A percentile compares a stretch with the other conserved stretches of the same genome.
These are phyloP conservation scores for Alternaria ethzedia DNA, from an alignment of 2,329 filamentous ascomycete genomes.

Conservation along the genomic window DNA sequence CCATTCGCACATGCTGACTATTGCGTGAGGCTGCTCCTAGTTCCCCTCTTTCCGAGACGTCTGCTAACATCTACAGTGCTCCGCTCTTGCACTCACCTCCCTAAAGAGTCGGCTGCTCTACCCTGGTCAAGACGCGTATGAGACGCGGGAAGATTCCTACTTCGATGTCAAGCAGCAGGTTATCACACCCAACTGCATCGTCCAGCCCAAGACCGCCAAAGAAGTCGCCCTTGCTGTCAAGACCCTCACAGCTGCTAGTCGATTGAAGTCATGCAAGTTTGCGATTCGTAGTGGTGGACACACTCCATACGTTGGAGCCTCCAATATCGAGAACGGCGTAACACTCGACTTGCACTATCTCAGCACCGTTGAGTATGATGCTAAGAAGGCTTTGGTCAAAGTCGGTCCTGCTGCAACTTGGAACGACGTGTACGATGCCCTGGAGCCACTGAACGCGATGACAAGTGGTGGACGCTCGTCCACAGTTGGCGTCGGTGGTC, in stretches of 20 bases:
- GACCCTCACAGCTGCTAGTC: constrained; percentile 10
- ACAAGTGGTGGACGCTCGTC: constrained; percentile 33
- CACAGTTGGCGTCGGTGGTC: constrained; percentile 34
- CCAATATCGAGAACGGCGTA: constrained; percentile 37
- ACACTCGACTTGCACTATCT: constrained; percentile 35
- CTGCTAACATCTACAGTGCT: constrained; percentile 9
- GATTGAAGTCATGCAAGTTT: constrained; percentile 20
- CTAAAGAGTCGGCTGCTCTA: constrained; percentile 17
- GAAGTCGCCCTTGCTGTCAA: constrained; percentile 29
- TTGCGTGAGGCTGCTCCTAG: constrained; percentile 5
- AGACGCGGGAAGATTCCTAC: constrained; percentile 22
- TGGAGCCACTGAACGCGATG: constrained; percentile 31
- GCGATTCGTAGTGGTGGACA: constrained; percentile 37
- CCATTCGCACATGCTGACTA: constrained; percentile 5
- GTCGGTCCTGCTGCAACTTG: constrained; percentile 36
- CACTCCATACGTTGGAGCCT: constrained; percentile 30
- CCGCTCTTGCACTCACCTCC: constrained; percentile 7
- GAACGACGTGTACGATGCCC: constrained; percentile 30
- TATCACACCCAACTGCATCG: constrained; percentile 30
- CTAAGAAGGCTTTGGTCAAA: constrained; percentile 18
- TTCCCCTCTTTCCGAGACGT: not conserved
- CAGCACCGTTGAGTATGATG: constrained; percentile 23
- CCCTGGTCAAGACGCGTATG: constrained; percentile 20
- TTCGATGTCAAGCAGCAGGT: constrained; percentile 30
- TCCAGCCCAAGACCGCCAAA: constrained; percentile 23